Evolutionary conservation across 306 rosid species (phyloP).

Genomic region (Sophora flavescens): DNA sequence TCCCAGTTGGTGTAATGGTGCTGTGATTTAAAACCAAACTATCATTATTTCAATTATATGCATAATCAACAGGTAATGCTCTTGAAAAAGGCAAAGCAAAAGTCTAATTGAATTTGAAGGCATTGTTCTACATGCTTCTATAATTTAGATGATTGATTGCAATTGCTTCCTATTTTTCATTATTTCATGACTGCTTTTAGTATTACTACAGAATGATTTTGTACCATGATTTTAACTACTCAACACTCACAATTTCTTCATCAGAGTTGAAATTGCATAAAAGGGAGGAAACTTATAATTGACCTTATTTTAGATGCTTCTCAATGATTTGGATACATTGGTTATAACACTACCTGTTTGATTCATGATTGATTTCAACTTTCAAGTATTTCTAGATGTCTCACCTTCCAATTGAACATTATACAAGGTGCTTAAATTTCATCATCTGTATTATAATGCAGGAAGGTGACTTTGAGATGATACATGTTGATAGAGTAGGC

Average conservation of each 20-base stretch:
- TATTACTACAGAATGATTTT: neutral
- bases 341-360: neutral
- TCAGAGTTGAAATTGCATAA: neutral
- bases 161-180: neutral
- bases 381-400: conserved; percentile 9
- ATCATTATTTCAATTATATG: neutral
- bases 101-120: neutral
- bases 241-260: neutral
- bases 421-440: neutral
- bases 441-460: conserved; percentile 30
- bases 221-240: neutral
- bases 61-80: neutral
- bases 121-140: neutral
- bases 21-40: neutral
- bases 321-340: conserved; percentile 16
- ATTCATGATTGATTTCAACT: conserved; percentile 19
- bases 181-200: conserved; percentile 5
- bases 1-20: neutral
- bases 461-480: conserved; percentile 56
- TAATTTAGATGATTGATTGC: neutral
- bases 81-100: neutral
- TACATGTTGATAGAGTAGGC: conserved; percentile 27
- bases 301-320: neutral
- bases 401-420: neutral
- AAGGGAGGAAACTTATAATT: neutral